Evolutionary conservation across 192 early-diverging fungal species (phyloP), one percentile per base, ranked within the genome.

Genomic region (Gaertneriomyces semiglobifer): DNA sequence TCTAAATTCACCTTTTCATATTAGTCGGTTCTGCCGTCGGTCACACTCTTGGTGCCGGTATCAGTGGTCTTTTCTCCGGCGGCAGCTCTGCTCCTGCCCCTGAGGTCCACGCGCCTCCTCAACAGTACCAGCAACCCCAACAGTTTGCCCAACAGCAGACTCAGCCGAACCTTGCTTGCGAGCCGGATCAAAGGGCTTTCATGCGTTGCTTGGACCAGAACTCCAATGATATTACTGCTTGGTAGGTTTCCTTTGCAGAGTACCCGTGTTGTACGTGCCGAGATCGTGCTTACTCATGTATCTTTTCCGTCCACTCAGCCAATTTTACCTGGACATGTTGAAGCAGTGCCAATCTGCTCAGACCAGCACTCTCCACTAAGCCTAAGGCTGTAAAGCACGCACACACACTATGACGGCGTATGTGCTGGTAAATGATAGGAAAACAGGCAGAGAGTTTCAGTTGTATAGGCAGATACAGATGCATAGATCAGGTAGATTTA

Each of bases 291-390:
- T 4, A 18, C 50, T 52, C 55, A 57, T 4, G 14, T 25, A 38
- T 4, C 55, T 57, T 25, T 38, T 57, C 33, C 89, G 88, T 75
- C 12, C 33, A 86, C 88, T 67, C 46, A 67, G 75, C 81, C 88
- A 92, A 79, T 93, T 89, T 84, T 93, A 93, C 76, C 76, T 94
- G 44, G 93, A 98, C 68, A 82, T 88, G 78, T 85, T 98, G 60
- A 94, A 94, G 85, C 81, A 88, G 57, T 98, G 93, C 82, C 92
- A 91, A 69, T 45, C 74, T 19, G 10, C 70, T 47, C 4, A 44
- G 14, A 56, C 47, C 38, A 53, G 44, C 54, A 61, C 14, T 38
- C 55, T 57, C 3, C 48, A 50, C 11, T 50, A 50, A 50, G 2
- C 25, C 25, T 2, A 33, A 33, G 0, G 25, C 25, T 33, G 25